These are phyloP conservation scores for Phytophthora lateralis DNA, from an alignment of 352 stramenopile species.

Conservation along the genomic window DNA sequence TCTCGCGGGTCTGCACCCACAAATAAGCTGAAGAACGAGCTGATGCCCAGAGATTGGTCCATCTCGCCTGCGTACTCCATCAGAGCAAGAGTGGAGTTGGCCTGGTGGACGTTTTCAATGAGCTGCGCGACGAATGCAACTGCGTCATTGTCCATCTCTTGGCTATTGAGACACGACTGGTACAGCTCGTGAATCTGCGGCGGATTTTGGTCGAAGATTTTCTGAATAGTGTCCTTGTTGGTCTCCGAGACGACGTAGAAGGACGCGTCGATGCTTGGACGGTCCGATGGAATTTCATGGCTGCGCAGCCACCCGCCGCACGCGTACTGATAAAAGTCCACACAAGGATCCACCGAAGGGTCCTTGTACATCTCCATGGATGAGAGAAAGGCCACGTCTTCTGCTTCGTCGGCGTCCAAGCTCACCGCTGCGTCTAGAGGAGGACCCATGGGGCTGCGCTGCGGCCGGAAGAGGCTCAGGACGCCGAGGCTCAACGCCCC, in stretches of 20 bases:
- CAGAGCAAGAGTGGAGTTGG: constrained; percentile 45
- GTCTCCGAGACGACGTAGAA: constrained; percentile 54
- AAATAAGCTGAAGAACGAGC: constrained; percentile 55
- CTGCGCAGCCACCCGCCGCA: constrained; percentile 72
- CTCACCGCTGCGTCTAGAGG: constrained; percentile 6
- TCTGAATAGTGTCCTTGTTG: constrained; percentile 61
- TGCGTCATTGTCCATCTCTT: constrained; percentile 44
- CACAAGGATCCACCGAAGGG: constrained; percentile 57
- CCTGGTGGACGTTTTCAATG: constrained; percentile 44
- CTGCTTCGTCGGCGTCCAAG: constrained; percentile 7
- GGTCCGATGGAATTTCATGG: constrained; percentile 54
- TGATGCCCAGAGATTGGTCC: constrained; percentile 48
- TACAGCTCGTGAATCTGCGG: constrained; percentile 65
- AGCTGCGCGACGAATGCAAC: constrained; percentile 46
- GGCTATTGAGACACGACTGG: constrained; percentile 51
- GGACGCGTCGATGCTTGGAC: constrained; percentile 55
- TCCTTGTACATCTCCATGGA: constrained; percentile 58
- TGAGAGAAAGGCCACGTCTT: constrained; percentile 49
- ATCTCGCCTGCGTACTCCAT: constrained; percentile 52
- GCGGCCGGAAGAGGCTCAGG: constrained; percentile 27
- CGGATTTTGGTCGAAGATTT: constrained; percentile 56
- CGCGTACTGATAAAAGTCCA: constrained; percentile 81
- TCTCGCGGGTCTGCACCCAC: constrained; percentile 55
- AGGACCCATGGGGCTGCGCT: background rate
- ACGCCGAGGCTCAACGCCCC: constrained; percentile 20